Evolutionary conservation across 495 filamentous ascomycete genomes (phyloP), one percentile per base, ranked within the genome.

Genomic region (Penicillium bialowiezense): DNA sequence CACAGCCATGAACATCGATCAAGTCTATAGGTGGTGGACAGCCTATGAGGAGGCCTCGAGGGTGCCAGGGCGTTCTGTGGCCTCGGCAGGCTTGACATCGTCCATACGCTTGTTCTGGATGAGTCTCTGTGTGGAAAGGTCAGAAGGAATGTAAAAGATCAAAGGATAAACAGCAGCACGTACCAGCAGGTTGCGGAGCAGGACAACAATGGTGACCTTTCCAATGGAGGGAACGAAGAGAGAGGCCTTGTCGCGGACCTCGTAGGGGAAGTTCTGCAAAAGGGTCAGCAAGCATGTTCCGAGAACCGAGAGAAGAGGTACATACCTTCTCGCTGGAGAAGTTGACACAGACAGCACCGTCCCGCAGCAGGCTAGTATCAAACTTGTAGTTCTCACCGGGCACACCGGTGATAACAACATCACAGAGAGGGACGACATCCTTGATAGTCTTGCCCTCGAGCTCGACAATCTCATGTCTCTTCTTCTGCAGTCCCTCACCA

Each of bases 171-270:
- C n/a, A n/a, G n/a, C n/a, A n/a, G n/a, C n/a, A 41, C 86, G 60
- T 72, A 92, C 89, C 67, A 96, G 73, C 8, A 97, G 71, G 65
- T 98, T 98, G 43, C 93, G 74, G 53, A 97, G 74, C 50, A 98
- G 70, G 13, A 97, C 84, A 9, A 91, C 86, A 64, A 97, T 97
- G 1, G 93, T 98, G 20, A 98, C 93, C 73, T 97, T 98, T 44
- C 93, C 93, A 59, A 95, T 95, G 2, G 91, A 91, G 5, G 93
- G 93, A 6, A 97, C 91, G 52, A 95, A 98, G 58, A 98, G 91
- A n/a, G 89, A 88, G 2, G 93, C 93, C 71, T 88, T 91, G 60
- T 95, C 87, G 71, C 93, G 96, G 37, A 98, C 82, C 43, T 86
- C 86, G 0, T 83, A 80, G 45, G 81, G 84, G 67, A 98, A 98